Percentiles rank a stretch among this genome's conserved stretches.
Conservation (phyloP, 1,284 basidiomycete species). For the Heterobasidion occidentale region DNA sequence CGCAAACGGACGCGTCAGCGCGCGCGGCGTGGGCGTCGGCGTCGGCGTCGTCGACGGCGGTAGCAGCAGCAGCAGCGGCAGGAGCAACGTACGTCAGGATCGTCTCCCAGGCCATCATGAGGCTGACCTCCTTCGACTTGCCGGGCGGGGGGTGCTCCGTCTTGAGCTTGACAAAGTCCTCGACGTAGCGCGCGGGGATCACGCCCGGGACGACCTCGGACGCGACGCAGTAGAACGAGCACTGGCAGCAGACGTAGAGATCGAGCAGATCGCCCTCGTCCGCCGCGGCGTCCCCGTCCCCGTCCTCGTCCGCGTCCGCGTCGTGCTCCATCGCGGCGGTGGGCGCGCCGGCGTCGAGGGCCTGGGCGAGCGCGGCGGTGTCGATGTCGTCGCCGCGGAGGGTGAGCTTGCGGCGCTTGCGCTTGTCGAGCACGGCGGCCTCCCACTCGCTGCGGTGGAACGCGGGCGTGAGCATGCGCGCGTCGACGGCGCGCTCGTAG, state of each 20-base stretch:
- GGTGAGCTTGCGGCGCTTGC: slow-evolving; percentile 36
- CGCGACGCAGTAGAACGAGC: slow-evolving; percentile 61
- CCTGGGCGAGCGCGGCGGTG: neutral
- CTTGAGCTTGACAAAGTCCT: slow-evolving; percentile 34
- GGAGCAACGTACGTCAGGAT: slow-evolving; percentile 46
- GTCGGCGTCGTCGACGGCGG: neutral
- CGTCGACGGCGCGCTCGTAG: slow-evolving; percentile 60
- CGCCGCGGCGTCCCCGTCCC: slow-evolving; percentile 17
- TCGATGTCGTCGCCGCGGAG: slow-evolving; percentile 15
- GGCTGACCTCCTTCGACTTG: slow-evolving; percentile 39
- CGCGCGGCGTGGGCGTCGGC: slow-evolving; percentile 2
- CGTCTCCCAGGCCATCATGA: slow-evolving; percentile 56
- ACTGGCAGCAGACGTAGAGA: slow-evolving; percentile 77
- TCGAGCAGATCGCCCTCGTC: slow-evolving; percentile 53
- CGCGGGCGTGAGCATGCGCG: slow-evolving; percentile 54
- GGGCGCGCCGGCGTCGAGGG: neutral
- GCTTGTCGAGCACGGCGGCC: slow-evolving; percentile 35
- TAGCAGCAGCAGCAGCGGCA: neutral
- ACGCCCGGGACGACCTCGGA: slow-evolving; percentile 66
- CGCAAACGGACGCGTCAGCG: neutral
- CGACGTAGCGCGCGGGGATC: slow-evolving; percentile 45
- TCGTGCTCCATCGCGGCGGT: neutral
- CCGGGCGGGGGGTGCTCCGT: slow-evolving; percentile 29
- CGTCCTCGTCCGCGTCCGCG: slow-evolving; percentile 16
- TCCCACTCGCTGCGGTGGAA: slow-evolving; percentile 55